These are phyloP conservation scores for Umbelopsis sp. DNA, from an alignment of 371 early-diverging fungal genomes.

Conservation along the genomic window DNA sequence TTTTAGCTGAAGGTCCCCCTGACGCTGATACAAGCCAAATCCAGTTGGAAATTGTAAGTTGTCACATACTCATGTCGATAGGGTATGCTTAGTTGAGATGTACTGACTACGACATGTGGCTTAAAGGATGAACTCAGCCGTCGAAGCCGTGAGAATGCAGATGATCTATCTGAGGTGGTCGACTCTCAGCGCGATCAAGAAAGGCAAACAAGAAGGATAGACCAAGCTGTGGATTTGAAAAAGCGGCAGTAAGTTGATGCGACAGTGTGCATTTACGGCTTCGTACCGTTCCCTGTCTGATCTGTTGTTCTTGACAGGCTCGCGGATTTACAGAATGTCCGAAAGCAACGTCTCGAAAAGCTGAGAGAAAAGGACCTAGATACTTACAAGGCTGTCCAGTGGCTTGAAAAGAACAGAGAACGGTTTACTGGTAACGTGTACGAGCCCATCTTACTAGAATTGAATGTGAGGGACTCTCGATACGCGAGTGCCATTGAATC, in stretches of 20 bases:
- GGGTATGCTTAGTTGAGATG: not conserved
- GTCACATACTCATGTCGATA: not conserved
- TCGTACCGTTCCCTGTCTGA: not conserved
- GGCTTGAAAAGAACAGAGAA: conserved; percentile 66
- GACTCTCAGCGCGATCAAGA: conserved; percentile 26
- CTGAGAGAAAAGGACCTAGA: conserved; percentile 52
- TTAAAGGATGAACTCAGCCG: conserved; percentile 22
- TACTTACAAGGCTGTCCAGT: conserved; percentile 60
- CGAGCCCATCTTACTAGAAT: conserved; percentile 70
- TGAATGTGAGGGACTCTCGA: conserved; percentile 66
- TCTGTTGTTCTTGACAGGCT: conserved; percentile 34
- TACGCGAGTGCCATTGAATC: conserved; percentile 73
- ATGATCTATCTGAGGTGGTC: conserved; percentile 24
- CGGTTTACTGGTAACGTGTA: conserved; percentile 73
- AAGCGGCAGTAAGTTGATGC: conserved; percentile 23
- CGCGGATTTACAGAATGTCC: conserved; percentile 59
- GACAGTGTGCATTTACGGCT: too few species aligned
- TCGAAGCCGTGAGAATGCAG: not conserved
- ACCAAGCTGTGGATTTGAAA: conserved; percentile 31
- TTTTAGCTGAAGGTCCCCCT: conserved; percentile 34
- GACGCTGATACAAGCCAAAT: conserved; percentile 37
- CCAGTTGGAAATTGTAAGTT: conserved; percentile 42
- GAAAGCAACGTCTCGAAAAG: conserved; percentile 43
- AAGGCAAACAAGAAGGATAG: conserved; percentile 24
- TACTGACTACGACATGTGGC: not conserved